Conservation (phyloP, 2,329 filamentous ascomycete species). For the Colletotrichum lupini region DNA sequence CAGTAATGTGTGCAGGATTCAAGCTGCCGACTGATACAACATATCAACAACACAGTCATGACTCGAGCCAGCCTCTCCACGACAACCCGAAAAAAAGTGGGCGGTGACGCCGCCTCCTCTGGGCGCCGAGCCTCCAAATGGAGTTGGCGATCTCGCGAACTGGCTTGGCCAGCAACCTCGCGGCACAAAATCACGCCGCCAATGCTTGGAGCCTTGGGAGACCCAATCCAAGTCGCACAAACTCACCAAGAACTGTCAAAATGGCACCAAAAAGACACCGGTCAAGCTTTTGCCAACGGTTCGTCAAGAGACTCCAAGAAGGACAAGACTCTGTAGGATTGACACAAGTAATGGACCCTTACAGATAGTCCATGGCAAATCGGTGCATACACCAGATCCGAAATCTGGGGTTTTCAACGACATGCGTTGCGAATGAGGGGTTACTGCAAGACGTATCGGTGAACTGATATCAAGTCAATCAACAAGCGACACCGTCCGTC, state of each 20-base stretch:
- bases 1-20: background rate
- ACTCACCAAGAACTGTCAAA: slow-evolving; percentile 7
- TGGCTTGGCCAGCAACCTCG: slow-evolving; percentile 26
- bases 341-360: slow-evolving; percentile 18
- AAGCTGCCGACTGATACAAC: background rate
- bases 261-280: background rate
- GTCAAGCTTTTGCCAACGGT: slow-evolving; percentile 34
- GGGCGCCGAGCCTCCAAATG: slow-evolving; percentile 32
- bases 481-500: background rate
- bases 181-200: slow-evolving; percentile 24
- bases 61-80: slow-evolving; percentile 10
- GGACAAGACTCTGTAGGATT: slow-evolving; percentile 12
- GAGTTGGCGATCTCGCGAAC: slow-evolving; percentile 30
- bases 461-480: background rate
- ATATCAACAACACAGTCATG: background rate
- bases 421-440: background rate
- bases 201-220: slow-evolving; percentile 23
- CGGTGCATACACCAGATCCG: slow-evolving; percentile 9
- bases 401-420: slow-evolving; percentile 27
- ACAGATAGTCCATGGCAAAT: slow-evolving; percentile 5
- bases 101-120: slow-evolving; percentile 23
- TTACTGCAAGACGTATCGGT: background rate
- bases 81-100: slow-evolving; percentile 26
- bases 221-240: slow-evolving; percentile 25
- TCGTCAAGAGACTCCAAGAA: slow-evolving; percentile 10